Conservation (phyloP, 805 yeast species). For the Candida bentonensis region DNA sequence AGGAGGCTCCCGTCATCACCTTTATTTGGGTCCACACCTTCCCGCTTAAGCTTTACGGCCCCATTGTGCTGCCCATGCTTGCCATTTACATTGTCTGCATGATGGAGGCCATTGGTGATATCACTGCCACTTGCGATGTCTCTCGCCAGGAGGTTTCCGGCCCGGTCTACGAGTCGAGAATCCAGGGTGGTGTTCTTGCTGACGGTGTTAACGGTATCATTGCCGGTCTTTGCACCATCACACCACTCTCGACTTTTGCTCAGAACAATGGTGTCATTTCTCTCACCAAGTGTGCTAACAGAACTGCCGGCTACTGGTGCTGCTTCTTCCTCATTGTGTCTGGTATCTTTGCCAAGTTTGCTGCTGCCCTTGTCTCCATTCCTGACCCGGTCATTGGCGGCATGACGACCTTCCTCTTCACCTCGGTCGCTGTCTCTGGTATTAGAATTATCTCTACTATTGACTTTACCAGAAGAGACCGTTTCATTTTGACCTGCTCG, state of each 20-base stretch:
- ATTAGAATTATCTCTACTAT: slow-evolving; percentile 43
- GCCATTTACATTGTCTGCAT: slow-evolving; percentile 71
- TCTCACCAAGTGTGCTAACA: slow-evolving; percentile 80
- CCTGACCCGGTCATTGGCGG: slow-evolving; percentile 78
- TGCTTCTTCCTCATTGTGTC: slow-evolving; percentile 66
- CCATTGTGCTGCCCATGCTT: slow-evolving; percentile 70
- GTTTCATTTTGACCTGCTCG: slow-evolving; percentile 56
- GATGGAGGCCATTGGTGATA: slow-evolving; percentile 93
- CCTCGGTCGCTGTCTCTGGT: slow-evolving; percentile 67
- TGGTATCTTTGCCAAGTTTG: slow-evolving; percentile 82
- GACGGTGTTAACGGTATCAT: slow-evolving; percentile 73
- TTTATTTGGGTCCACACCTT: slow-evolving; percentile 85
- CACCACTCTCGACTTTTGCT: slow-evolving; percentile 89
- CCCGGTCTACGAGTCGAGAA: slow-evolving; percentile 61
- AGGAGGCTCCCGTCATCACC: slow-evolving; percentile 65
- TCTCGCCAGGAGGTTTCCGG: slow-evolving; percentile 79
- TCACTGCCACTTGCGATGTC: slow-evolving; percentile 88
- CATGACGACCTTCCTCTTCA: slow-evolving; percentile 66
- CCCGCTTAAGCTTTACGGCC: slow-evolving; percentile 63
- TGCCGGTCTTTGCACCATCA: slow-evolving; percentile 65
- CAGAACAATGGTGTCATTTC: slow-evolving; percentile 93
- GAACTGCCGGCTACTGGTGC: slow-evolving; percentile 69
- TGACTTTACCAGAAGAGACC: slow-evolving; percentile 53
- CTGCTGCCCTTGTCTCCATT: slow-evolving; percentile 76
- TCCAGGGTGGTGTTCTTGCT: slow-evolving; percentile 87